Conservation (phyloP, 2,329 filamentous ascomycete genomes). For the Verticillium zaregamsianum region DNA sequence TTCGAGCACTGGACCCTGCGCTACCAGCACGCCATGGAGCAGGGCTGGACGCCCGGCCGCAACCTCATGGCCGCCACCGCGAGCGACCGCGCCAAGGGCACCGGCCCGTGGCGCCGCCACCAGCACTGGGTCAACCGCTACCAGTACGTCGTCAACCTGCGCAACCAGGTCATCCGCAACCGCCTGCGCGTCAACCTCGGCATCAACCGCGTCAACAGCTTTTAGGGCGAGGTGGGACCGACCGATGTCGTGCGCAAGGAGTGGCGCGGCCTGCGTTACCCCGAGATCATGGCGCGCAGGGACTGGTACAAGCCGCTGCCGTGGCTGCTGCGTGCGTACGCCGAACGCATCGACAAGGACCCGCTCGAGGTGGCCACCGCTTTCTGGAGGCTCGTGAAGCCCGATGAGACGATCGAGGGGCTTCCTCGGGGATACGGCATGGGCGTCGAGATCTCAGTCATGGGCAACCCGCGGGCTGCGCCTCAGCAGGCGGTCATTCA, state of each 20-base stretch:
- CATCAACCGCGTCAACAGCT: not conserved
- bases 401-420: not conserved
- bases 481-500: not conserved
- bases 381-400: not conserved
- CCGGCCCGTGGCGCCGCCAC: not conserved
- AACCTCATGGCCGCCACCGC: not conserved
- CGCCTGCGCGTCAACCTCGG: not conserved
- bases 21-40: constrained; percentile 19
- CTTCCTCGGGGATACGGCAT: not conserved
- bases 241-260: not conserved
- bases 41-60: not conserved
- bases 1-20: constrained; percentile 15
- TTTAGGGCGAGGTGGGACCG: constrained; percentile 1
- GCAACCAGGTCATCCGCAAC: constrained; percentile 11
- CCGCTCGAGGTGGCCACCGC: not conserved
- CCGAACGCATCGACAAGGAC: constrained; percentile 10
- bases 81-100: constrained; percentile 11
- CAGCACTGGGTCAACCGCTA: constrained; percentile 17
- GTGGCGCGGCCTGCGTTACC: not conserved
- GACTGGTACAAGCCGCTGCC: constrained; percentile 1
- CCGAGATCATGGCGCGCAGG: not conserved
- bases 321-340: constrained; percentile 11
- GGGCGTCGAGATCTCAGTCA: not conserved
- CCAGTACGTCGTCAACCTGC: constrained; percentile 16
- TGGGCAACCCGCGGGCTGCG: not conserved